Evolutionary conservation across 2,329 filamentous ascomycete genomes (phyloP).

Genomic region (Alternaria arborescens): DNA sequence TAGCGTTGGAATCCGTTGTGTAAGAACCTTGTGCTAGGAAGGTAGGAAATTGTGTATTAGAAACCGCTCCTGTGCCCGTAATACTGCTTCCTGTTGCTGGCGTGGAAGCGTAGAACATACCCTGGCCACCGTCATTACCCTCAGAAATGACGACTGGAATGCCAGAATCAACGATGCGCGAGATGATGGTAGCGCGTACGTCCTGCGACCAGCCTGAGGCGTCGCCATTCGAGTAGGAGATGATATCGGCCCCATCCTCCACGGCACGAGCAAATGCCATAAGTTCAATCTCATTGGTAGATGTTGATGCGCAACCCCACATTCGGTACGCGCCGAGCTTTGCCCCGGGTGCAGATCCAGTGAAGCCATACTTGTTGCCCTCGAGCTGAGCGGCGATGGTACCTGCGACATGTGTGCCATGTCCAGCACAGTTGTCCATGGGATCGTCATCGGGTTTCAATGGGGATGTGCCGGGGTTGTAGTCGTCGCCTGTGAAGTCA

Average conservation of each 20-base stretch:
- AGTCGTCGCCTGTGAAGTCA: background rate
- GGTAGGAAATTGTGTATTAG: slow-evolving; percentile 43
- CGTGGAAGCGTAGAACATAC: slow-evolving; percentile 40
- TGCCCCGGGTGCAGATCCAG: slow-evolving; percentile 29
- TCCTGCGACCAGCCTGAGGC: slow-evolving; percentile 45
- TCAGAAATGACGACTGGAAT: slow-evolving; percentile 62
- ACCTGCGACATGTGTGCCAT: slow-evolving; percentile 65
- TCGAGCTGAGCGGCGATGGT: slow-evolving; percentile 68
- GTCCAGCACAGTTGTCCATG: slow-evolving; percentile 50
- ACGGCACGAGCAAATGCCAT: slow-evolving; percentile 58
- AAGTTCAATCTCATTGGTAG: slow-evolving; percentile 23
- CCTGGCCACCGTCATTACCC: slow-evolving; percentile 61
- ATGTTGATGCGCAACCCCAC: slow-evolving; percentile 17
- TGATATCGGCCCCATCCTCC: slow-evolving; percentile 58
- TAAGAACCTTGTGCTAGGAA: slow-evolving; percentile 20
- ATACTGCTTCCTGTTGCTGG: slow-evolving; percentile 56
- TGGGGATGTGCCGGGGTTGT: background rate
- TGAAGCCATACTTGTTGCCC: slow-evolving; percentile 28
- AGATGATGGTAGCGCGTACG: slow-evolving; percentile 53
- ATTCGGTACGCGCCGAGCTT: slow-evolving; percentile 28
- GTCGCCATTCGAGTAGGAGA: slow-evolving; percentile 33
- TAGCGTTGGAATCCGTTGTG: slow-evolving; percentile 45
- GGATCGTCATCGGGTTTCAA: background rate
- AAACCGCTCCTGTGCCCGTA: slow-evolving; percentile 57
- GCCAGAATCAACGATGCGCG: slow-evolving; percentile 57